phyloP scores from a whole-genome alignment of 768 basidiomycete species.

The Agaricus sinodeliciosus region DNA sequence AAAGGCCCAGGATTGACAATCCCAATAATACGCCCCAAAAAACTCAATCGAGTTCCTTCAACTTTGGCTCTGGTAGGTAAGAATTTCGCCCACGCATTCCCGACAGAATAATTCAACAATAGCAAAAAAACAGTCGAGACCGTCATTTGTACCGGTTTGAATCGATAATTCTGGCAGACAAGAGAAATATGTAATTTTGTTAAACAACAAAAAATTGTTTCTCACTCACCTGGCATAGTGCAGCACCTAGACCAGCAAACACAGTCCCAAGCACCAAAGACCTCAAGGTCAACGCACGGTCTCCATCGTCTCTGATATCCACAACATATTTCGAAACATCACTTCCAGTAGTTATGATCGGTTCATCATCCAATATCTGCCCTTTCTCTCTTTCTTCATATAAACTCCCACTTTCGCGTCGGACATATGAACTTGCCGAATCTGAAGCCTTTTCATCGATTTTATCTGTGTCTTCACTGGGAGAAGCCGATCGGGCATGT shows the following conservation, averaged over 20 bases:
- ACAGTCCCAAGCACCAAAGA: slow-evolving; percentile 50
- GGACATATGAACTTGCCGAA: slow-evolving; percentile 1
- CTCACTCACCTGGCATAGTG: slow-evolving; percentile 43
- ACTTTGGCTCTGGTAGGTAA: slow-evolving; percentile 36
- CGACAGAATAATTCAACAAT: slow-evolving; percentile 45
- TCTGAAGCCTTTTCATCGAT: slow-evolving; percentile 10
- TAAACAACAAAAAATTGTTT: background rate
- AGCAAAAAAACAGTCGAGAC: slow-evolving; percentile 55
- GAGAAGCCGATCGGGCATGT: too few relatives aligned
- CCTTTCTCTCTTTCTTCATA: slow-evolving; percentile 27
- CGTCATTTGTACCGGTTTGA: slow-evolving; percentile 44
- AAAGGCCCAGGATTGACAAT: slow-evolving; percentile 57
- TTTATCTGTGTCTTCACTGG: background rate
- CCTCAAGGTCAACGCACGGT: slow-evolving; percentile 48
- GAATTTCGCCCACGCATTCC: slow-evolving; percentile 42
- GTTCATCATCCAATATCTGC: slow-evolving; percentile 30
- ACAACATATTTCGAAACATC: slow-evolving; percentile 52
- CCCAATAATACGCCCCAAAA: slow-evolving; percentile 31
- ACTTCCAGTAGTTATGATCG: slow-evolving; percentile 34
- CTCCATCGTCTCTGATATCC: slow-evolving; percentile 52
- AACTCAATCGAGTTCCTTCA: slow-evolving; percentile 35
- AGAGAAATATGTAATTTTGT: background rate
- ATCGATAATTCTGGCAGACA: slow-evolving; percentile 1
- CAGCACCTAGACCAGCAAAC: slow-evolving; percentile 53
- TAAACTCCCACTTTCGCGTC: slow-evolving; percentile 1